These are phyloP conservation scores for Barnettozyma wickerhamii DNA, from an alignment of 805 yeast species.

Conservation along the genomic window DNA sequence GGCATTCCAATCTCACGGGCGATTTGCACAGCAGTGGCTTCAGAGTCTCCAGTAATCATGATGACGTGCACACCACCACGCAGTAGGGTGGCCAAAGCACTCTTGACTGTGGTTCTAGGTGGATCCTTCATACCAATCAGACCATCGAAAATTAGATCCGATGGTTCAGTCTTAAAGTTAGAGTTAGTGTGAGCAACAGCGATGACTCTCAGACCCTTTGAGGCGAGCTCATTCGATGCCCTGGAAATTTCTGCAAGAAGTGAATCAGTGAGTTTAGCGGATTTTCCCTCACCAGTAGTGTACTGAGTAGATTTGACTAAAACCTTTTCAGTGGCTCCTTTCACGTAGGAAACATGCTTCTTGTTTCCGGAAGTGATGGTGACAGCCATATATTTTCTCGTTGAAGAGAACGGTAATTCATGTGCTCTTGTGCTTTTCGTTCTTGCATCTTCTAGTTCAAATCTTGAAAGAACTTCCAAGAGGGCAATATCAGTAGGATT, in stretches of 20 bases:
- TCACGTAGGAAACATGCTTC: slow-evolving; percentile 60
- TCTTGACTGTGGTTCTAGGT: slow-evolving; percentile 82
- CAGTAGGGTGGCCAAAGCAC: slow-evolving; percentile 69
- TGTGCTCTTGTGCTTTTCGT: slow-evolving; percentile 50
- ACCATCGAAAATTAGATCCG: slow-evolving; percentile 74
- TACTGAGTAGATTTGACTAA: slow-evolving; percentile 57
- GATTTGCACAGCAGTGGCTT: slow-evolving; percentile 78
- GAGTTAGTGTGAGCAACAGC: slow-evolving; percentile 62
- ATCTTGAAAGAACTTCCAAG: slow-evolving; percentile 64
- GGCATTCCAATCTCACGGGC: slow-evolving; percentile 92
- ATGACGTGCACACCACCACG: slow-evolving; percentile 96
- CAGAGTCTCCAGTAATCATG: slow-evolving; percentile 96
- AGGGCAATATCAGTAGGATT: slow-evolving; percentile 95
- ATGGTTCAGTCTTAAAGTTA: slow-evolving; percentile 41
- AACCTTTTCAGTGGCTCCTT: slow-evolving; percentile 87
- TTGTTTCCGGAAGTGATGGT: slow-evolving; percentile 56
- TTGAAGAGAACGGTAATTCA: slow-evolving; percentile 83
- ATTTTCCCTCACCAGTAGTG: slow-evolving; percentile 53
- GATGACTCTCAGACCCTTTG: slow-evolving; percentile 80
- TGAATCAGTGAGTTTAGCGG: slow-evolving; percentile 50
- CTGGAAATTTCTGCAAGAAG: slow-evolving; percentile 42
- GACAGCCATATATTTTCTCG: slow-evolving; percentile 89
- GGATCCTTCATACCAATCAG: slow-evolving; percentile 97
- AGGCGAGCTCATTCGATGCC: slow-evolving; percentile 64
- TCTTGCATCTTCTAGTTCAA: slow-evolving; percentile 71